Base-by-base conservation (phyloP, 2,329 filamentous ascomycete species). In the Hymenoscyphus albidus region DNA sequence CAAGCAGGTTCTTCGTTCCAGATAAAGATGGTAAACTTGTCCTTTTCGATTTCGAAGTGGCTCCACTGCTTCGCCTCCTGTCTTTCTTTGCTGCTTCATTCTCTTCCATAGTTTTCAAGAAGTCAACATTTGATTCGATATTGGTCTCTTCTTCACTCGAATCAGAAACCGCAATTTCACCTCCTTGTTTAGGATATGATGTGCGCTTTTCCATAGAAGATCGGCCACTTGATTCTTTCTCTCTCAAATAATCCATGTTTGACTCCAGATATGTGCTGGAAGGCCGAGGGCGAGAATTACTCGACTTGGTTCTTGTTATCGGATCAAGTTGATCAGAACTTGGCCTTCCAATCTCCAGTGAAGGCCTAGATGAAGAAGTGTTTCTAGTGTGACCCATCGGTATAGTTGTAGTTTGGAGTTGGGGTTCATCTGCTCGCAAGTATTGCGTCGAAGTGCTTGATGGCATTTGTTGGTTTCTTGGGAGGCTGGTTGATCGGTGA, bases 191-290 rank as follows among this genome's bases (percentile, higher is more conserved):
- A 12, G 64, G 61, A 61, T 71, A 70, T 5, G 71, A 68, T 9
- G 67, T 58, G n/a, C 68, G 75, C 31, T 75, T 72, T 51, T 79
- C 78, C 35, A 71, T 59, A 5, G 69, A 73, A 0, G 72, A 66
- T 39, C 72, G 66, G 16, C 68, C 68, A 48, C 59, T 66, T 14
- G 83, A 81, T 73, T 96, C 93, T 61, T 87, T 85, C 71, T 95
- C 92, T 27, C 91, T 88, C 18, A 96, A 80, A 72, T 91, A 92
- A 65, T 96, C 93, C 61, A 95, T 81, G 73, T 90, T 93, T 0
- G 90, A 90, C 70, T 93, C 90, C 3, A 96, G 83, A 74, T 93
- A 92, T 40, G 91, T 91, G 75, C 93, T 97, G 0, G 87, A 82
- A 74, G 94, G 94, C 57, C 94, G 85, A 62, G 86, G 83, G 67